Conservation (phyloP, 306 rosid species). For the Medicago arabica region DNA sequence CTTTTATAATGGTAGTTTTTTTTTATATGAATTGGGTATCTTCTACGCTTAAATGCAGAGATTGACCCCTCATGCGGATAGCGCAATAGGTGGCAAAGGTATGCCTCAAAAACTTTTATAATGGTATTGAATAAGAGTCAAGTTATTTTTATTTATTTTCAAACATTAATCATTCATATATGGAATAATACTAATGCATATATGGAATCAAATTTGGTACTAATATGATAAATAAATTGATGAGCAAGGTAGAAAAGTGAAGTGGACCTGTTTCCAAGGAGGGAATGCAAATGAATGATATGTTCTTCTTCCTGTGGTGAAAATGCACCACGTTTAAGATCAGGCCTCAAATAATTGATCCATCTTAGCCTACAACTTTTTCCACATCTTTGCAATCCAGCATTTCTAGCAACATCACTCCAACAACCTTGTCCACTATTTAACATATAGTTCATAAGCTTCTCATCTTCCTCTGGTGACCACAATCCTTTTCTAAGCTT, state of each 20-base stretch:
- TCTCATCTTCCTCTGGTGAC: conserved; percentile 99
- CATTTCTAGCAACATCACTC: conserved; percentile 93
- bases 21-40: too few species aligned
- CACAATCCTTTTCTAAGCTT: conserved; percentile 89
- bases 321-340: conserved; percentile 90
- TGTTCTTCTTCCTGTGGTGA: conserved; percentile 87
- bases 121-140: too few species aligned
- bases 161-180: too few species aligned
- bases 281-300: conserved; percentile 85
- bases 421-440: conserved; percentile 93
- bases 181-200: too few species aligned
- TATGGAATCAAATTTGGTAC: background rate
- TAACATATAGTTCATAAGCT: conserved; percentile 80
- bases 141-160: too few species aligned
- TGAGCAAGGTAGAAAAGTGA: background rate
- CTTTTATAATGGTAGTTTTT: too few species aligned
- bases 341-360: conserved; percentile 95
- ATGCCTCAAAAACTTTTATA: too few species aligned
- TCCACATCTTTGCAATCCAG: conserved; percentile 92
- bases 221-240: background rate
- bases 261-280: conserved; percentile 87
- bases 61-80: too few species aligned
- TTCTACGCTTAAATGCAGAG: too few species aligned
- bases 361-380: conserved; percentile 93
- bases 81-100: too few species aligned